Percentiles rank a stretch among this genome's conserved stretches.
phyloP scores from a whole-genome alignment of 2,329 filamentous ascomycete genomes.

The Sporothrix humicola region DNA sequence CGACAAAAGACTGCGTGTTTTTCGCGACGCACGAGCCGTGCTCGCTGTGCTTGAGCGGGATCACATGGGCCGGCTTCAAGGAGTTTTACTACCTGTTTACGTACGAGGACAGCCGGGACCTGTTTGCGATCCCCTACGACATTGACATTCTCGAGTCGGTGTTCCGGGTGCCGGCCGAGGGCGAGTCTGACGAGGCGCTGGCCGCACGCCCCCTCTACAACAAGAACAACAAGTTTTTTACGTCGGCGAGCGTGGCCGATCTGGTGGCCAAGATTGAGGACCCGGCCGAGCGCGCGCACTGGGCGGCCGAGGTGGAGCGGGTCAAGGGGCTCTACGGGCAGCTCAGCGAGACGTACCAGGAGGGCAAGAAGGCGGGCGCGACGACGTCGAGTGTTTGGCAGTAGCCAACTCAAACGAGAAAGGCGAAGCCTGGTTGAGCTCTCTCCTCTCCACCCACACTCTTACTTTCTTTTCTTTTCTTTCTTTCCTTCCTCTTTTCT shows the following conservation, averaged over 20 bases:
- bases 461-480: not conserved
- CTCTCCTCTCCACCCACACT: not conserved
- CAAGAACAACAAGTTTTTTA: slow-evolving; percentile 62
- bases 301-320: slow-evolving; percentile 51
- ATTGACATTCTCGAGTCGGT: slow-evolving; percentile 63
- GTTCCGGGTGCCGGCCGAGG: slow-evolving; percentile 54
- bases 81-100: slow-evolving; percentile 65
- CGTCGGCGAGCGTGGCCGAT: slow-evolving; percentile 51
- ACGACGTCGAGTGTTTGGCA: slow-evolving; percentile 58
- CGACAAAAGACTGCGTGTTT: slow-evolving; percentile 58
- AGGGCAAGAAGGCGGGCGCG: slow-evolving; percentile 51
- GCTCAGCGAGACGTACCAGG: slow-evolving; percentile 57
- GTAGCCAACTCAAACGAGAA: slow-evolving; percentile 37
- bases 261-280: slow-evolving; percentile 49
- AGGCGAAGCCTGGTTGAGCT: not conserved
- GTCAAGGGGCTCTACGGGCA: slow-evolving; percentile 56
- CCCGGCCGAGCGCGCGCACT: slow-evolving; percentile 44
- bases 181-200: slow-evolving; percentile 49
- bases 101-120: slow-evolving; percentile 62
- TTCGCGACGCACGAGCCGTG: slow-evolving; percentile 65
- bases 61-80: slow-evolving; percentile 63
- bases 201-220: slow-evolving; percentile 57
- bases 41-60: slow-evolving; percentile 62
- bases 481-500: not conserved
- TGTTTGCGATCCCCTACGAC: slow-evolving; percentile 62